A percentile compares a stretch with the other conserved stretches of the same genome.
These are phyloP conservation scores for Moesziomyces globuligerus DNA, from an alignment of 1,284 basidiomycete species.

Conservation along the genomic window DNA sequence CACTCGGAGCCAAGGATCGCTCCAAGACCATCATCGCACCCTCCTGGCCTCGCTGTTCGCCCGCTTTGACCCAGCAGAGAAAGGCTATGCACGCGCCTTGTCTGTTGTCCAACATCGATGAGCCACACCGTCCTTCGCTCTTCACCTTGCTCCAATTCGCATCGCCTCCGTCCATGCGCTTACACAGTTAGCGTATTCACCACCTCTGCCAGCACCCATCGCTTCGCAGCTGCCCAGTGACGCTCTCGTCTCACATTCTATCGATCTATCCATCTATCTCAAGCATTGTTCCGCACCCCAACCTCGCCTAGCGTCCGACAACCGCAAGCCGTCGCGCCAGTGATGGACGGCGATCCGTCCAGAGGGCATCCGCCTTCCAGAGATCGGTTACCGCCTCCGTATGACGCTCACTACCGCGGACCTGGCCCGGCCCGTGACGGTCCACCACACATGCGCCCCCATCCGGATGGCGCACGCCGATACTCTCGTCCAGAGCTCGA, in stretches of 20 bases:
- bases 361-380: constrained; percentile 11
- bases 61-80: constrained; percentile 14
- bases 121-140: neutral
- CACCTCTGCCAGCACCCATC: neutral
- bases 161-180: constrained; percentile 1
- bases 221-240: neutral
- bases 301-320: no score
- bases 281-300: no score
- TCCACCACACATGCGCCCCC: constrained; percentile 16
- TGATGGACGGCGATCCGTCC: constrained; percentile 34
- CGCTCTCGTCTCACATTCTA: no score
- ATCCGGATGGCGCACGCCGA: constrained; percentile 5
- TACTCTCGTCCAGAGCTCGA: constrained; percentile 24
- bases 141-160: neutral
- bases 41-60: neutral
- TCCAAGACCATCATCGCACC: no score
- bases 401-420: constrained; percentile 9
- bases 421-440: constrained; percentile 9
- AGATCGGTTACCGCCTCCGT: constrained; percentile 13
- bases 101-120: constrained; percentile 9
- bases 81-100: constrained; percentile 32
- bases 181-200: neutral
- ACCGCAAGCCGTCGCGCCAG: neutral
- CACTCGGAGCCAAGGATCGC: no score
- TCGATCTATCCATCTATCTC: no score